These are phyloP conservation scores for Cercospora zeina DNA, from an alignment of 2,329 filamentous ascomycete species.

Conservation along the genomic window DNA sequence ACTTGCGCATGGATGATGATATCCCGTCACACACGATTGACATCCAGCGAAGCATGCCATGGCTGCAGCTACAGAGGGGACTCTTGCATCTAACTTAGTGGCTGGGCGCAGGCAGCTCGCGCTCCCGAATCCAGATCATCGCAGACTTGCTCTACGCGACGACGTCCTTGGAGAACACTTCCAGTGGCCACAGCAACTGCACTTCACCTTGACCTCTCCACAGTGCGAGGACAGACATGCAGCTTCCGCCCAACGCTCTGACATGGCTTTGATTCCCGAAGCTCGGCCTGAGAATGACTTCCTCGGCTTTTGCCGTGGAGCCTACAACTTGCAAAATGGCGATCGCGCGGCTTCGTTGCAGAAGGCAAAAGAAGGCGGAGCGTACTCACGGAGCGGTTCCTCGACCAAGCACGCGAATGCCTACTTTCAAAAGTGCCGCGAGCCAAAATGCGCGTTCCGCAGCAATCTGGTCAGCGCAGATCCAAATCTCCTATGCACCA, in stretches of 20 bases:
- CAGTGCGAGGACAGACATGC: conserved; percentile 2
- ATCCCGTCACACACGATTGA: neutral
- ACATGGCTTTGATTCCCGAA: conserved; percentile 23
- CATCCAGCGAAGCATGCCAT: conserved; percentile 8
- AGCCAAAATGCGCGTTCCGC: conserved; percentile 48
- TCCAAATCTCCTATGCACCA: conserved; percentile 32
- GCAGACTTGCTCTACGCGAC: neutral
- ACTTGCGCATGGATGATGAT: neutral
- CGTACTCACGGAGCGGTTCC: conserved; percentile 13
- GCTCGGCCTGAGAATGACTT: conserved; percentile 37
- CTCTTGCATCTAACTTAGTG: conserved; percentile 1
- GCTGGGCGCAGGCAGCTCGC: conserved; percentile 2
- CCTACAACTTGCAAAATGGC: conserved; percentile 44
- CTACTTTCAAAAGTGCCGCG: conserved; percentile 42
- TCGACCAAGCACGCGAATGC: conserved; percentile 22
- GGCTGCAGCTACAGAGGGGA: conserved; percentile 3
- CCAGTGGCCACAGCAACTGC: neutral
- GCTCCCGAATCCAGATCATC: neutral
- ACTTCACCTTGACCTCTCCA: neutral
- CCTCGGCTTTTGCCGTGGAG: conserved; percentile 49
- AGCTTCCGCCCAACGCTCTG: neutral
- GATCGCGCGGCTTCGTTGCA: conserved; percentile 36
- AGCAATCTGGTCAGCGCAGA: conserved; percentile 42
- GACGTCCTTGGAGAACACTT: neutral
- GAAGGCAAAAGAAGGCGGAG: conserved; percentile 27